Conservation (phyloP, 1,284 basidiomycete genomes). For the Cryptococcus sp. region DNA sequence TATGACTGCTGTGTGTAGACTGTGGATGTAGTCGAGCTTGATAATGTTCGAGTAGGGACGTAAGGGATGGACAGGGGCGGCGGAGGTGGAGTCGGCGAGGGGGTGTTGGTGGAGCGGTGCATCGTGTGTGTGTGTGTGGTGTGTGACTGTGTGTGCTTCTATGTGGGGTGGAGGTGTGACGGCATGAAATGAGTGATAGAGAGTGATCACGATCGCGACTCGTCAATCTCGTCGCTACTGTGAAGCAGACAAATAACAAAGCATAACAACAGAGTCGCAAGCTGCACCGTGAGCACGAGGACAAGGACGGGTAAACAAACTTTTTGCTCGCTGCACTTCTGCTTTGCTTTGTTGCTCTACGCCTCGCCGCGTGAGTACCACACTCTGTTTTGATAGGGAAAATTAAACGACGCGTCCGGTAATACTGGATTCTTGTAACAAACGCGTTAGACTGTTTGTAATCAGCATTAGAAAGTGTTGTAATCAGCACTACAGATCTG, state of each 20-base stretch:
- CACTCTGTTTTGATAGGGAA: too few relatives aligned
- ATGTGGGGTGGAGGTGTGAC: neutral
- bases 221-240: too few relatives aligned
- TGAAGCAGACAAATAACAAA: too few relatives aligned
- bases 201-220: too few relatives aligned
- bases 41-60: conserved; percentile 7
- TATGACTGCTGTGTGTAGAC: neutral
- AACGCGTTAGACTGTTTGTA: neutral
- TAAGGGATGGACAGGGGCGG: conserved; percentile 9
- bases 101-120: neutral
- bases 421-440: neutral
- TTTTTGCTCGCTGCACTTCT: too few relatives aligned
- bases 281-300: too few relatives aligned
- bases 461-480: neutral
- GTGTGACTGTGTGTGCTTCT: conserved; percentile 10
- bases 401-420: too few relatives aligned
- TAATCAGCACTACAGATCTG: too few relatives aligned
- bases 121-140: conserved; percentile 5
- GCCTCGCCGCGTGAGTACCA: too few relatives aligned
- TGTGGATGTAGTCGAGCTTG: conserved; percentile 16
- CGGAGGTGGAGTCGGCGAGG: neutral
- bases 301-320: too few relatives aligned
- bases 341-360: too few relatives aligned
- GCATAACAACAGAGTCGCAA: too few relatives aligned
- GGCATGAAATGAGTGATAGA: neutral